phyloP scores from a whole-genome alignment of 257 asterid species.

The Nicotiana undulata region DNA sequence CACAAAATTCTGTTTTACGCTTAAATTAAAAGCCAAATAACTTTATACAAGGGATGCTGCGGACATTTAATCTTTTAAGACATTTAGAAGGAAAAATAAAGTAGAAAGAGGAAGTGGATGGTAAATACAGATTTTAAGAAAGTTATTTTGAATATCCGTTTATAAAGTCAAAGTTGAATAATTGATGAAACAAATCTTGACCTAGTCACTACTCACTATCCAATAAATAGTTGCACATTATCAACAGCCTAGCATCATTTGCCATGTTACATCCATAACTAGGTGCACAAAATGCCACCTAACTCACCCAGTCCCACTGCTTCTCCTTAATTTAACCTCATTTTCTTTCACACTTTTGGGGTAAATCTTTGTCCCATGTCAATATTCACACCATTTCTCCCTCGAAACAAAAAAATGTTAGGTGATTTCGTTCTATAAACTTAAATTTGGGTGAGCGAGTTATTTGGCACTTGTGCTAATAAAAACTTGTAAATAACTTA shows the following conservation, averaged over 20 bases:
- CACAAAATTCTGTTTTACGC: neutral
- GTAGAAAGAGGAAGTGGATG: neutral
- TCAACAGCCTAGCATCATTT: constrained; percentile 3
- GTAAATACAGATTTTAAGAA: neutral
- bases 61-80: too few species aligned
- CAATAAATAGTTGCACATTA: neutral
- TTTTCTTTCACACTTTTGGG: neutral
- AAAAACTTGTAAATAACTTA: too few species aligned
- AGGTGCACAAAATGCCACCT: constrained; percentile 1
- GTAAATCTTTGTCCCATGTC: neutral
- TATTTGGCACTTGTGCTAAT: neutral
- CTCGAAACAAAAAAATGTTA: too few species aligned
- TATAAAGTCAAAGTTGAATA: neutral
- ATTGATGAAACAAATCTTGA: neutral
- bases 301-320: neutral
- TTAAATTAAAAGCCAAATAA: neutral
- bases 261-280: neutral
- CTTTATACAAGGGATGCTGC: neutral
- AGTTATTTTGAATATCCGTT: neutral
- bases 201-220: neutral
- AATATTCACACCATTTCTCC: too few species aligned
- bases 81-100: neutral
- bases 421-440: neutral
- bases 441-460: neutral
- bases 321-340: neutral